Percentiles rank a stretch among this genome's conserved stretches.
Conservation (phyloP, 2,329 filamentous ascomycete species). For the Elsinoe arachidis region DNA sequence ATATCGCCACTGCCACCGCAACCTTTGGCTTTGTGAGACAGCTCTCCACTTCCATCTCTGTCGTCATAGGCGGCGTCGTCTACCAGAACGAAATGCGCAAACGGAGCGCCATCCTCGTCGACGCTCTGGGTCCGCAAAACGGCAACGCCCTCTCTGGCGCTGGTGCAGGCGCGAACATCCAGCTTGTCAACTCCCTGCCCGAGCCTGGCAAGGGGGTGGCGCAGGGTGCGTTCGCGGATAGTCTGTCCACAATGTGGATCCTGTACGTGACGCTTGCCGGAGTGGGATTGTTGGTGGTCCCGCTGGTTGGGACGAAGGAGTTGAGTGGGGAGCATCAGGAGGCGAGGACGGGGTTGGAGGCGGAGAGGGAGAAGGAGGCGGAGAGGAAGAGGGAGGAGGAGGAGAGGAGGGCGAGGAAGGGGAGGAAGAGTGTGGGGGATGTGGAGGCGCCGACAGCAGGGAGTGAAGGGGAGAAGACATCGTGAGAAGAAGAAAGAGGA, state of each 20-base stretch:
- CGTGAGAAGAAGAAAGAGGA: constrained; percentile 10
- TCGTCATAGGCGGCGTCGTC: constrained; percentile 63
- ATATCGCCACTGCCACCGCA: constrained; percentile 57
- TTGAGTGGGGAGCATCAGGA: constrained; percentile 38
- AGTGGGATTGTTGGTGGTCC: constrained; percentile 30
- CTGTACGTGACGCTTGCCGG: constrained; percentile 37
- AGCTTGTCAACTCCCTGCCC: constrained; percentile 46
- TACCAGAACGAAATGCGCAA: constrained; percentile 65
- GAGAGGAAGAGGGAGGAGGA: constrained; percentile 25
- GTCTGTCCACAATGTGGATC: constrained; percentile 42
- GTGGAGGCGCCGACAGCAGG: neutral
- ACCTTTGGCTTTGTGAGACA: constrained; percentile 59
- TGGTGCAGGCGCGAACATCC: constrained; percentile 53
- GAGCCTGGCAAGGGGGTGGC: constrained; percentile 37
- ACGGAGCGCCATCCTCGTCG: constrained; percentile 41
- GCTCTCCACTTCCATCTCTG: constrained; percentile 55
- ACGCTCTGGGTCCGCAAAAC: constrained; percentile 43
- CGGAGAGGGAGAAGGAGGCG: constrained; percentile 31
- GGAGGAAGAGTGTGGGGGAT: constrained; percentile 4
- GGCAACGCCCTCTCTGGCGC: constrained; percentile 49
- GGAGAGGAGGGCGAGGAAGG: constrained; percentile 14
- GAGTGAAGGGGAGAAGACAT: neutral
- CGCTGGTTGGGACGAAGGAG: constrained; percentile 35
- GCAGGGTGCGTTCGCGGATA: constrained; percentile 35
- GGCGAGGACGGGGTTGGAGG: constrained; percentile 42